Percentiles rank a stretch among this genome's conserved stretches.
phyloP scores from a whole-genome alignment of 169 alveolate species.

The Eimeria sp. region DNA sequence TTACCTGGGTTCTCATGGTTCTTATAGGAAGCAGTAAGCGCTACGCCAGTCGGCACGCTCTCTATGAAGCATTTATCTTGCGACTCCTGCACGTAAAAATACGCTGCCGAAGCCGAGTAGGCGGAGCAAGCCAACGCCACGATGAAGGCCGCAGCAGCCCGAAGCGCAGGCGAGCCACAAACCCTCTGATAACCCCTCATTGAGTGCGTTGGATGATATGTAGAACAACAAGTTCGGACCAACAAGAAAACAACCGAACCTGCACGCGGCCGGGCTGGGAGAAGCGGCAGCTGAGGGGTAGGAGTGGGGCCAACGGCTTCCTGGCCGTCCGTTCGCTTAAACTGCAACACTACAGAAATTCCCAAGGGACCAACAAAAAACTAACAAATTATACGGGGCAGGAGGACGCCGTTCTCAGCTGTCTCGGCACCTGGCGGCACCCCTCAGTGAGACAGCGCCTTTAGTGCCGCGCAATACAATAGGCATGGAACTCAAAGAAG shows the following conservation, averaged over 20 bases:
- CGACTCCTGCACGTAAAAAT: conserved; percentile 86
- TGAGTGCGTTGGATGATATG: neutral
- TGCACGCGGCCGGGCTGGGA: neutral
- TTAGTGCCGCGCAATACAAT: conserved; percentile 20
- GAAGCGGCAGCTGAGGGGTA: neutral
- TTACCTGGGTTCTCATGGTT: conserved; percentile 86
- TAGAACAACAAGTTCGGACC: neutral
- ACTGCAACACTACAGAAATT: neutral
- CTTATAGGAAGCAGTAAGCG: conserved; percentile 84
- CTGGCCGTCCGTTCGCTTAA: neutral
- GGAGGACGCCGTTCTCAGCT: conserved; percentile 2
- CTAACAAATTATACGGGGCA: neutral
- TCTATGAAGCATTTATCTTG: conserved; percentile 87
- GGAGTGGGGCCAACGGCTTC: neutral
- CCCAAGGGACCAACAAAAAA: neutral
- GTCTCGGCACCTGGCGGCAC: conserved; percentile 38
- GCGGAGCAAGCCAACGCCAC: neutral
- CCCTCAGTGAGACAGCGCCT: conserved; percentile 16
- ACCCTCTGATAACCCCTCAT: neutral
- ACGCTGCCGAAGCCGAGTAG: conserved; percentile 68
- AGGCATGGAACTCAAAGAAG: conserved; percentile 23
- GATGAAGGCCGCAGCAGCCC: conserved; percentile 15
- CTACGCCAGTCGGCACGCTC: conserved; percentile 84
- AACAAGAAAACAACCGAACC: neutral
- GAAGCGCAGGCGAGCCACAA: conserved; percentile 23